Conservation (phyloP, 306 rosid species). For the Crataegus laevigata region DNA sequence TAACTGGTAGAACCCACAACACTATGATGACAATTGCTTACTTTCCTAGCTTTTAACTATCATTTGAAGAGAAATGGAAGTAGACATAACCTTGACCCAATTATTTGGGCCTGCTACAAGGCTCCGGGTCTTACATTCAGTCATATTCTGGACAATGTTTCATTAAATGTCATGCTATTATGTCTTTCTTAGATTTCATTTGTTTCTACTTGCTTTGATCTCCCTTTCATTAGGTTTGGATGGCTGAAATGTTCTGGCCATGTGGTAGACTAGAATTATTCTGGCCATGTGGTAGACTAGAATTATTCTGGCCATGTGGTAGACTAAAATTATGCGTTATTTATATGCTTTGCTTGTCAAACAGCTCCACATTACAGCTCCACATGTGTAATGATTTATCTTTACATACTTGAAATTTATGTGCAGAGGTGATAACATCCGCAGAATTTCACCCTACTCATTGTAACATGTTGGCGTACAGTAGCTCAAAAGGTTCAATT, state of each 20-base stretch:
- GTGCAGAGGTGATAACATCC: slow-evolving; percentile 95
- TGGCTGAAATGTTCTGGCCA: neutral
- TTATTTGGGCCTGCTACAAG: neutral
- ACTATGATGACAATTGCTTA: neutral
- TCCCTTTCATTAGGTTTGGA: neutral
- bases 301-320: neutral
- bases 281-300: neutral
- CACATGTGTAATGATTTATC: neutral
- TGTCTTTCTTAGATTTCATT: neutral
- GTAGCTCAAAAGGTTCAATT: slow-evolving; percentile 97
- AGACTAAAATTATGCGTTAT: neutral
- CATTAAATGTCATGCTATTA: neutral
- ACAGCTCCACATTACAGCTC: neutral
- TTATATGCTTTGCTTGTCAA: neutral
- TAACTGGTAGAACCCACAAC: slow-evolving; percentile 58
- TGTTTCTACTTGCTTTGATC: neutral
- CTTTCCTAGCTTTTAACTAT: neutral
- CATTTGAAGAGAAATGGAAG: neutral
- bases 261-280: neutral
- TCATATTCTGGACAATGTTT: neutral
- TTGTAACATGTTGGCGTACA: slow-evolving; percentile 87
- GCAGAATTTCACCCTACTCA: slow-evolving; percentile 98
- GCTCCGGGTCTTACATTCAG: neutral
- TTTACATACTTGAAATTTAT: slow-evolving; percentile 14
- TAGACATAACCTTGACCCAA: neutral